A percentile compares a stretch with the other conserved stretches of the same genome.
Evolutionary conservation across 2,329 filamentous ascomycete species (phyloP).

Genomic region (Rachicladosporium sp.): DNA sequence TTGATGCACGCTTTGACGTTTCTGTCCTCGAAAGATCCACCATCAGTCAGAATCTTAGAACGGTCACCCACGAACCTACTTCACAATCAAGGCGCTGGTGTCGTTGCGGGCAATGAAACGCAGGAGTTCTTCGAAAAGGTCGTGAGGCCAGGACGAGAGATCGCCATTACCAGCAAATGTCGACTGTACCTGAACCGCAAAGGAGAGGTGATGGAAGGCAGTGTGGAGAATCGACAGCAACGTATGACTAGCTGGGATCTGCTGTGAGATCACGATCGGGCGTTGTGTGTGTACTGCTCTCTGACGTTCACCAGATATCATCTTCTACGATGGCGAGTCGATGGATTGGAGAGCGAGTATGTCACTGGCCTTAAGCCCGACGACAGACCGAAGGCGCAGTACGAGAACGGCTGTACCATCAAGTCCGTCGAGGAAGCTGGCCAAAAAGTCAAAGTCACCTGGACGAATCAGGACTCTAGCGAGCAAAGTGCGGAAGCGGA

Average conservation of each 20-base stretch:
- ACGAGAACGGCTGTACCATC: slow-evolving; percentile 21
- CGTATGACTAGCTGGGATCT: slow-evolving; percentile 40
- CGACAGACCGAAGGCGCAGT: slow-evolving; percentile 10
- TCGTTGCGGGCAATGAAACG: slow-evolving; percentile 34
- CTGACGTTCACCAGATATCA: slow-evolving; percentile 20
- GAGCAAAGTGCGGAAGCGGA: slow-evolving; percentile 19
- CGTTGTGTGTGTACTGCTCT: too few species aligned
- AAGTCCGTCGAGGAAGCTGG: slow-evolving; percentile 13
- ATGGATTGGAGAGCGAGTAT: slow-evolving; percentile 24
- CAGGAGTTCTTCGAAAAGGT: slow-evolving; percentile 32
- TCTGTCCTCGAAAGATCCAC: slow-evolving; percentile 13
- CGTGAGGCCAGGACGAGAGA: slow-evolving; percentile 25
- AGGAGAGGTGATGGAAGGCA: slow-evolving; percentile 18
- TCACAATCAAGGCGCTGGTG: slow-evolving; percentile 37
- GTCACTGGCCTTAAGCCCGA: slow-evolving; percentile 10
- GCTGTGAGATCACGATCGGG: slow-evolving; percentile 8
- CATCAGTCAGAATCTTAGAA: slow-evolving; percentile 26
- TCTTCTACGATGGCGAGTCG: slow-evolving; percentile 34
- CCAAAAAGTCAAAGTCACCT: slow-evolving; percentile 14
- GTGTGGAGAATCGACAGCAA: slow-evolving; percentile 24
- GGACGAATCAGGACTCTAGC: slow-evolving; percentile 13
- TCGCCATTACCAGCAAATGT: slow-evolving; percentile 16
- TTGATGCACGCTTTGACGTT: slow-evolving; percentile 18
- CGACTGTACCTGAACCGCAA: slow-evolving; percentile 18
- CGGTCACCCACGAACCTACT: slow-evolving; percentile 30